These are phyloP conservation scores for Solanum gracilifrons DNA, from an alignment of 257 asterid genomes.

Conservation along the genomic window DNA sequence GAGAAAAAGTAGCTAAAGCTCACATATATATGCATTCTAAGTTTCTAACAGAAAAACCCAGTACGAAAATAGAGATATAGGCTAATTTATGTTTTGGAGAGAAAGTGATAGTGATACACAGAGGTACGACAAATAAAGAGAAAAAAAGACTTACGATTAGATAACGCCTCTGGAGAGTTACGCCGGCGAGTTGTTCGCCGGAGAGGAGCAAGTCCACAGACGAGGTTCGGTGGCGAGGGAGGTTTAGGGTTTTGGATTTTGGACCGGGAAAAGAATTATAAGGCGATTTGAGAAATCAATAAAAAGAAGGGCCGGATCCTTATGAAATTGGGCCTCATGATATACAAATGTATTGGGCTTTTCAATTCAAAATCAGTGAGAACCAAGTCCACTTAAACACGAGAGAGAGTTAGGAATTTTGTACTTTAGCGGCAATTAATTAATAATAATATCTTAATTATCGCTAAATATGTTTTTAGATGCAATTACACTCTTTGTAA, in stretches of 20 bases:
- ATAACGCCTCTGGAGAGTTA: not conserved
- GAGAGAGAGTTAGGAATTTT: not conserved
- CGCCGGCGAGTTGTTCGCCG: not conserved
- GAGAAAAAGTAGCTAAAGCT: not conserved
- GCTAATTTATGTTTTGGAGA: not conserved
- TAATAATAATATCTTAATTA: too few relatives aligned
- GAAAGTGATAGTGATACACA: not conserved
- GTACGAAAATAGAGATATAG: not conserved
- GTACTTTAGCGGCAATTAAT: not conserved
- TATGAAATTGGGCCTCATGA: not conserved
- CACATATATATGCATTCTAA: not conserved
- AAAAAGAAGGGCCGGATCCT: not conserved
- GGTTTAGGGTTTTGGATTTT: slow-evolving; percentile 1
- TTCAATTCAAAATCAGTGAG: not conserved
- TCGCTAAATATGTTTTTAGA: too few relatives aligned
- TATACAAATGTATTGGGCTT: not conserved
- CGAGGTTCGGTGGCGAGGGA: not conserved
- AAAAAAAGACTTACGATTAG: not conserved
- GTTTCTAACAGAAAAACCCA: not conserved
- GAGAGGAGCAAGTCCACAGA: not conserved
- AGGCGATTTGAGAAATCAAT: not conserved
- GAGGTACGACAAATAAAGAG: not conserved
- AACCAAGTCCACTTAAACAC: not conserved
- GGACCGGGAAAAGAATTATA: not conserved
- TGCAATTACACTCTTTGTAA: not conserved